Conservation (phyloP, 1,284 basidiomycete genomes). For the Ceraceosorus guamensis region DNA sequence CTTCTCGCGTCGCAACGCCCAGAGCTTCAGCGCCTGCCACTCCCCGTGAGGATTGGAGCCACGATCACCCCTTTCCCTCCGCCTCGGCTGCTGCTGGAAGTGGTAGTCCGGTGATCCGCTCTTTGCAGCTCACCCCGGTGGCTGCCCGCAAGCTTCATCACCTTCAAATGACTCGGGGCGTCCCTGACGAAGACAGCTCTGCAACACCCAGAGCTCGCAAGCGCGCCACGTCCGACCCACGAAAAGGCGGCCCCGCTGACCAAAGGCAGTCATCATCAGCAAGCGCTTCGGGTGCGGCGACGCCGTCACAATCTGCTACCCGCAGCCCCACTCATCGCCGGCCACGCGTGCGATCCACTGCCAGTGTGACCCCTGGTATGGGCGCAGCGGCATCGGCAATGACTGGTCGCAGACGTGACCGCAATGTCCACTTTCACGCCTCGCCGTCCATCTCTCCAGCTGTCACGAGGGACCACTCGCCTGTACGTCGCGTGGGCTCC, state of each 20-base stretch:
- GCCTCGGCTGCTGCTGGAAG: no score
- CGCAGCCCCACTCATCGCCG: neutral
- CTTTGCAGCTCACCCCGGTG: slow-evolving; percentile 26
- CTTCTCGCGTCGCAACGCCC: slow-evolving; percentile 22
- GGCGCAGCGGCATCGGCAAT: no score
- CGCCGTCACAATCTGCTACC: neutral
- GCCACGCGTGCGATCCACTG: neutral
- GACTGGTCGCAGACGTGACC: neutral
- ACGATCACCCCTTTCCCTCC: no score
- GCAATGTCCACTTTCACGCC: slow-evolving; percentile 7
- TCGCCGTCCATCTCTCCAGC: neutral
- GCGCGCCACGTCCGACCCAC: slow-evolving; percentile 1
- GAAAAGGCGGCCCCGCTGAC: neutral
- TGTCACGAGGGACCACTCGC: neutral
- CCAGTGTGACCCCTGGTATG: no score
- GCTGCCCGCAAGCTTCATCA: slow-evolving; percentile 27
- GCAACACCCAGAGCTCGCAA: neutral
- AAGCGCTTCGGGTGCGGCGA: neutral
- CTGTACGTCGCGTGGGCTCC: slow-evolving; percentile 13
- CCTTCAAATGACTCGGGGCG: slow-evolving; percentile 28
- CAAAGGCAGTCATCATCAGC: neutral
- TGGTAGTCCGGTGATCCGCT: neutral
- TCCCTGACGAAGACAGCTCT: slow-evolving; percentile 12
- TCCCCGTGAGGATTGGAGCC: neutral
- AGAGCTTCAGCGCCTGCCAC: slow-evolving; percentile 9